These are phyloP conservation scores for Salicornia ramosissima DNA, from an alignment of 148 eudicot genomes.

Conservation along the genomic window DNA sequence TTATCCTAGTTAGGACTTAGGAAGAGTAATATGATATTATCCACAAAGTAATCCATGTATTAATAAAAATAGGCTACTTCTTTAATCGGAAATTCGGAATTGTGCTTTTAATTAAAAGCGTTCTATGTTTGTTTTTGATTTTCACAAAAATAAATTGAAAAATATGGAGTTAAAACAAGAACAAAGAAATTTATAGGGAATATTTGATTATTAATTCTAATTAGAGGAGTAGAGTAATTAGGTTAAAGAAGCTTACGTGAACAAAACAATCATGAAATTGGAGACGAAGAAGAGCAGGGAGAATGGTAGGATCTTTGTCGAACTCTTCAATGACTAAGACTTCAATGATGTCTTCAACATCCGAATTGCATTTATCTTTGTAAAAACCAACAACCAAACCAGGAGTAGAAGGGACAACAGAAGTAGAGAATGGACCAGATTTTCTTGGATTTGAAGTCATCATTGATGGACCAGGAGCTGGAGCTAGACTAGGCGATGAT, in stretches of 20 bases:
- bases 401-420: not conserved
- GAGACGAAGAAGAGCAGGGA: slow-evolving; percentile 24
- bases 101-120: too few species aligned
- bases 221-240: too few species aligned
- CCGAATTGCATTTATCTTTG: not conserved
- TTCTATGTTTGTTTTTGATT: too few species aligned
- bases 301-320: slow-evolving; percentile 2
- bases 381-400: slow-evolving; percentile 21
- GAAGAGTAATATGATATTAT: too few species aligned
- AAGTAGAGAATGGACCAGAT: not conserved
- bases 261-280: slow-evolving; percentile 25
- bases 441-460: not conserved
- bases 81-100: too few species aligned
- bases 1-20: too few species aligned
- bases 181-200: too few species aligned
- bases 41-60: too few species aligned
- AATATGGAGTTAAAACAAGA: too few species aligned
- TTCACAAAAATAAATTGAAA: too few species aligned
- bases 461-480: slow-evolving; percentile 3
- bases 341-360: slow-evolving; percentile 16
- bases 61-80: too few species aligned
- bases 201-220: not conserved
- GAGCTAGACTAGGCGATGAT: not conserved
- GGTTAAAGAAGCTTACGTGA: slow-evolving; percentile 11
- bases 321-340: not conserved